These are phyloP conservation scores for Oryza meridionalis DNA, from an alignment of 176 grass and related monocot species.

Conservation along the genomic window DNA sequence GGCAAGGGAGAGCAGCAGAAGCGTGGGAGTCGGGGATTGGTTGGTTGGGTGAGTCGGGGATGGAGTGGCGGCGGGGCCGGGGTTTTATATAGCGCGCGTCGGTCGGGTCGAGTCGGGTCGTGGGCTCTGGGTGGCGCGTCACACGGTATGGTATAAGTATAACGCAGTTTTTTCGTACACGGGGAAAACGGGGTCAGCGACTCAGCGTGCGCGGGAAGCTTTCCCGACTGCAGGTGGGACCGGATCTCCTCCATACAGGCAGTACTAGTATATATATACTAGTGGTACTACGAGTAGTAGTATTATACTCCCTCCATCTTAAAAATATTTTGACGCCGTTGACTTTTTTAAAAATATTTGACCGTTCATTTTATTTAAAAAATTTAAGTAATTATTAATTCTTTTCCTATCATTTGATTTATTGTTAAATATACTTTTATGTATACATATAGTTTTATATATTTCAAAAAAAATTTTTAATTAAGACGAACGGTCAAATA, in stretches of 20 bases:
- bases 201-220: not conserved
- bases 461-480: no score
- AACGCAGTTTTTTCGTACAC: not conserved
- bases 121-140: not conserved
- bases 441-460: no score
- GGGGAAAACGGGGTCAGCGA: slow-evolving; percentile 7
- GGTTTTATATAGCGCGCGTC: slow-evolving; percentile 30
- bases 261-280: no score
- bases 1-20: not conserved
- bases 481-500: no score
- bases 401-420: no score
- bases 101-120: not conserved
- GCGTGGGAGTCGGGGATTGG: not conserved
- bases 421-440: no score
- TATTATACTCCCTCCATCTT: no score
- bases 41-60: not conserved
- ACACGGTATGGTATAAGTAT: not conserved
- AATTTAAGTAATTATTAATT: no score
- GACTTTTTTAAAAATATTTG: no score
- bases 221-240: not conserved
- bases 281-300: no score
- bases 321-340: no score
- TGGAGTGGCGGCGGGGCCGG: slow-evolving; percentile 8
- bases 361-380: no score
- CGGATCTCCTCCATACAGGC: not conserved